Base-by-base conservation (phyloP, 73 alveolate species). In the Paraurostyla sp. region DNA sequence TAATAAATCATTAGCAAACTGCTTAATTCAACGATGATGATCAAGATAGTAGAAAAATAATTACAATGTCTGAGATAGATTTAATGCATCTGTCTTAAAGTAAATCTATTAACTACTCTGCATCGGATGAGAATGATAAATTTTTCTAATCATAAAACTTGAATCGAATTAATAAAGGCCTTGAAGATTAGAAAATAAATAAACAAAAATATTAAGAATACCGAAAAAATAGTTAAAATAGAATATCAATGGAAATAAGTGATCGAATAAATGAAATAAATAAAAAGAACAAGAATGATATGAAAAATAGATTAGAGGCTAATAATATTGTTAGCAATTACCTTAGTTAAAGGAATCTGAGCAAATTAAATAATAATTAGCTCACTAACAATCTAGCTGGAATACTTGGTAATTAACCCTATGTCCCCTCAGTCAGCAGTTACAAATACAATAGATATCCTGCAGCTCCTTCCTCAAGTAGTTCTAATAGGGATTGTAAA, bases 351-450 rank as follows among this genome's bases (percentile, higher is more conserved):
- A 60, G 50, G 25, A 60, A 60, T 33, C 23, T 60, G 25, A 60
- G 50, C 32, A 60, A 60, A 25, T 50, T 60, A 60, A 32, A 32
- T 30, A 32, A 13, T 29, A 30, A 25, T 13, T 9, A 20, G 4
- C 25, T n/a, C 7, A 9, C 32, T 9, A 60, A 18, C 49, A 3
- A 25, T 3, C 45, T 7, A 6, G n/a, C n/a, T n/a, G n/a, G n/a
- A n/a, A n/a, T n/a, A n/a, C n/a, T n/a, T n/a, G n/a, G n/a, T n/a
- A 25, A 60, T 2, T 6, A 23, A 60, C 9, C 29, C 25, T 30
- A 29, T 60, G 78, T 60, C n/a, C 78, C 78, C 7, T 60, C 78
- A 7, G 25, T 60, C 7, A 60, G 32, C 49, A 60, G 78, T 30
- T 60, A 60, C 32, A 60, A 60, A 27, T 60, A 60, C 32, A 30